Conservation (phyloP, 495 filamentous ascomycete species). For the Neurospora africana region DNA sequence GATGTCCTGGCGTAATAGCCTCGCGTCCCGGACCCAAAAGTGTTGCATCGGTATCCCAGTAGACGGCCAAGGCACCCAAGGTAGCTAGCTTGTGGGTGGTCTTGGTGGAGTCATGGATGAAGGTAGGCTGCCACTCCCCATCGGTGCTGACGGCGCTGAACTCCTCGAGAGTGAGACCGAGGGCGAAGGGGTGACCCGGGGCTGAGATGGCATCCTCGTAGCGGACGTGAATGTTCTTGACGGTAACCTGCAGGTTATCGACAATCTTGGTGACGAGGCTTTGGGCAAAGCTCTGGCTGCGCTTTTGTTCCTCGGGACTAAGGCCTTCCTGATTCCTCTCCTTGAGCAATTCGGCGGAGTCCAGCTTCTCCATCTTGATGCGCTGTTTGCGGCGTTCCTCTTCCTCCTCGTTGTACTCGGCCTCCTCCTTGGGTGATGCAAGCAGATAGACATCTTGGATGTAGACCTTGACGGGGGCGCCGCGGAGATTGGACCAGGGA, state of each 20-base stretch:
- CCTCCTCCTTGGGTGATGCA: constrained; percentile 87
- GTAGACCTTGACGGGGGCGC: constrained; percentile 84
- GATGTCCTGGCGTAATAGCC: constrained; percentile 45
- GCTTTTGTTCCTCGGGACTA: constrained; percentile 86
- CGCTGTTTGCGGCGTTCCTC: constrained; percentile 71
- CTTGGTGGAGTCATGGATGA: constrained; percentile 72
- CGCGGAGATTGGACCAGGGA: constrained; percentile 90
- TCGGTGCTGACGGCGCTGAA: constrained; percentile 95
- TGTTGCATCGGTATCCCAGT: constrained; percentile 92
- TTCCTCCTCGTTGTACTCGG: constrained; percentile 85
- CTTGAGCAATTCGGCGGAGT: constrained; percentile 87
- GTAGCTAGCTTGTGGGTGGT: constrained; percentile 88
- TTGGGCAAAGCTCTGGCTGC: constrained; percentile 91
- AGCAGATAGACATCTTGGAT: constrained; percentile 96
- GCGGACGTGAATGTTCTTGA: constrained; percentile 95
- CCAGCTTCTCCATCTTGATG: constrained; percentile 94
- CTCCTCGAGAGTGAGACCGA: constrained; percentile 84
- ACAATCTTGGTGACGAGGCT: constrained; percentile 92
- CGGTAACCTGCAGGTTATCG: constrained; percentile 91
- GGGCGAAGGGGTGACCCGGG: constrained; percentile 86
- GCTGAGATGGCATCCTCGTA: constrained; percentile 97
- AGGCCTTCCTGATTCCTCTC: constrained; percentile 87
- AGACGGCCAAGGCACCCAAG: constrained; percentile 77
- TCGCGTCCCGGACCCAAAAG: constrained; percentile 71
- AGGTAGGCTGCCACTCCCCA: constrained; percentile 83